These are phyloP conservation scores for Aureoboletus auriporus DNA, from an alignment of 768 basidiomycete genomes.

Conservation along the genomic window DNA sequence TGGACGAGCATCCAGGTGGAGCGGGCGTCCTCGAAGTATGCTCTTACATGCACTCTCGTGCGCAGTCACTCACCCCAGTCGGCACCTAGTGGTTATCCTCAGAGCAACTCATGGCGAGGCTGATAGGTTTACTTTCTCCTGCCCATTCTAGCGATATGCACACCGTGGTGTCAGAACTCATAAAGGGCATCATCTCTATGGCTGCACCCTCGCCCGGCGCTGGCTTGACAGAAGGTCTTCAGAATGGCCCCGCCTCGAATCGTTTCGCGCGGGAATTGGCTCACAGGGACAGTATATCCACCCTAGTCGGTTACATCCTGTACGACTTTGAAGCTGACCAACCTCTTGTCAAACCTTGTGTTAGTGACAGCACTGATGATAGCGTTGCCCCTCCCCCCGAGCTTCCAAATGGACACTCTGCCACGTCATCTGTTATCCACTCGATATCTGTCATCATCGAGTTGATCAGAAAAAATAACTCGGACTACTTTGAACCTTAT, in stretches of 20 bases:
- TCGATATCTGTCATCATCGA: constrained; percentile 89
- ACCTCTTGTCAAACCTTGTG: constrained; percentile 17
- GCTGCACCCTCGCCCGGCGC: constrained; percentile 83
- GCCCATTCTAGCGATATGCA: constrained; percentile 72
- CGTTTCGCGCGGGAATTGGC: constrained; percentile 88
- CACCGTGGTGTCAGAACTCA: constrained; percentile 80
- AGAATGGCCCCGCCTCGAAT: constrained; percentile 76
- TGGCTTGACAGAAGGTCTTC: constrained; percentile 63
- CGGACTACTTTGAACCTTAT: constrained; percentile 97
- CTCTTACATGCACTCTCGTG: constrained; percentile 31
- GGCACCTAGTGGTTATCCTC: constrained; percentile 77
- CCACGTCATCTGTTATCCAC: constrained; percentile 78
- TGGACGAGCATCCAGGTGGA: constrained; percentile 80
- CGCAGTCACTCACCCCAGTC: constrained; percentile 27
- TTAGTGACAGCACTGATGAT: constrained; percentile 12
- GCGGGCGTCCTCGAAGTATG: constrained; percentile 85
- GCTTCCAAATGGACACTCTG: constrained; percentile 42
- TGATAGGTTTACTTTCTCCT: constrained; percentile 83
- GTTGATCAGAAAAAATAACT: constrained; percentile 95
- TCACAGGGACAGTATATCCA: constrained; percentile 61
- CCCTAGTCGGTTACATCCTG: constrained; percentile 73
- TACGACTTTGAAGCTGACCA: constrained; percentile 45
- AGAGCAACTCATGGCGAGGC: constrained; percentile 74
- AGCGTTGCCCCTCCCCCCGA: constrained; percentile 9
- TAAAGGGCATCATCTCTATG: constrained; percentile 93